Percentiles rank a stretch among this genome's conserved stretches.
phyloP scores from a whole-genome alignment of 257 asterid species.

The Rubia yunnanensis region DNA sequence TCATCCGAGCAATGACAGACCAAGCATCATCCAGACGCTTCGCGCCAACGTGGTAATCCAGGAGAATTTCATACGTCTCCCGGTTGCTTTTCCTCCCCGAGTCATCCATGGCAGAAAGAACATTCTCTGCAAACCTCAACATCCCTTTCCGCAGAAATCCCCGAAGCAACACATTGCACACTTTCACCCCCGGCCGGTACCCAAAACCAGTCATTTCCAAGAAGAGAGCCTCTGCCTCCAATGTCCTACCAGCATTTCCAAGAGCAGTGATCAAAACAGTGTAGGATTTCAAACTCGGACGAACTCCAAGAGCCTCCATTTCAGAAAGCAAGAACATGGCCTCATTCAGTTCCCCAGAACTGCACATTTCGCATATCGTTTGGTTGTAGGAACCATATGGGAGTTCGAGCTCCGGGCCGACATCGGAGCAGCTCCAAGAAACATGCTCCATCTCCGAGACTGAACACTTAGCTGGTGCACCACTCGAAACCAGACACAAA shows the following conservation, averaged over 20 bases:
- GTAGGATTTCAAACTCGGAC: conserved; percentile 40
- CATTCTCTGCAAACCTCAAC: conserved; percentile 44
- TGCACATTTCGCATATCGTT: conserved; percentile 49
- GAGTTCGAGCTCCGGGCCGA: conserved; percentile 58
- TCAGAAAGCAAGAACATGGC: conserved; percentile 64
- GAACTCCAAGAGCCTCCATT: conserved; percentile 78
- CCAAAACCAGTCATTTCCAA: conserved; percentile 64
- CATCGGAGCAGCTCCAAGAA: not conserved
- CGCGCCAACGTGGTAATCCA: conserved; percentile 55
- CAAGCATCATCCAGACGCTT: conserved; percentile 71
- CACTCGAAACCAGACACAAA: conserved; percentile 14
- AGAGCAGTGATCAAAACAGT: conserved; percentile 46
- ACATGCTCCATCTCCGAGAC: conserved; percentile 6
- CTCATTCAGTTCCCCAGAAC: conserved; percentile 51
- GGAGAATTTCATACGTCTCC: conserved; percentile 63
- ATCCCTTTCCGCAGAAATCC: conserved; percentile 70
- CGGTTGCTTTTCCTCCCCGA: conserved; percentile 41
- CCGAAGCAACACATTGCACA: conserved; percentile 49
- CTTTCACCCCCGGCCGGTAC: conserved; percentile 39
- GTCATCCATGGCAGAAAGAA: conserved; percentile 31
- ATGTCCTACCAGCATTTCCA: conserved; percentile 65
- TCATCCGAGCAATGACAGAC: conserved; percentile 71
- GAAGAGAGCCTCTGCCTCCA: conserved; percentile 76
- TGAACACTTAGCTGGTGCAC: conserved; percentile 11
- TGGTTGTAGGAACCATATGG: conserved; percentile 44